These are phyloP conservation scores for Lachnellula occidentalis DNA, from an alignment of 2,329 filamentous ascomycete species.

Conservation along the genomic window DNA sequence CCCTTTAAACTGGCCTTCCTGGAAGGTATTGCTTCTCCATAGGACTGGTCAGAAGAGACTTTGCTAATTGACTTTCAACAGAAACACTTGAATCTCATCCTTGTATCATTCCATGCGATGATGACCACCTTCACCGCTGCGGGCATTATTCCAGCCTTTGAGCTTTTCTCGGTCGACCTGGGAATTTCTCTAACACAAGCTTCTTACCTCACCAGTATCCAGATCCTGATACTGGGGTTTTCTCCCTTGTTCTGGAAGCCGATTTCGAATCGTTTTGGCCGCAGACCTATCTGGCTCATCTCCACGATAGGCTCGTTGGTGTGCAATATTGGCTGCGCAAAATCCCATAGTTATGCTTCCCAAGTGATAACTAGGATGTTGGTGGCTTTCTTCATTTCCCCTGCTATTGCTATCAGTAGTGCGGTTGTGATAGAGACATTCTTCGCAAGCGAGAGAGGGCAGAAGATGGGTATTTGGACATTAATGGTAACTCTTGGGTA, in stretches of 20 bases:
- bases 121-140: conserved; percentile 49
- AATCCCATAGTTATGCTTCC: conserved; percentile 40
- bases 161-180: conserved; percentile 42
- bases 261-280: conserved; percentile 44
- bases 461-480: conserved; percentile 51
- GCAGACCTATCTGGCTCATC: conserved; percentile 46
- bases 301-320: conserved; percentile 40
- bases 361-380: conserved; percentile 44
- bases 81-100: conserved; percentile 44
- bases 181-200: conserved; percentile 38
- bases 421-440: conserved; percentile 51
- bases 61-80: conserved; percentile 13
- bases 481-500: conserved; percentile 21
- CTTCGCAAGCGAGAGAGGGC: conserved; percentile 46
- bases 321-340: conserved; percentile 47
- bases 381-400: conserved; percentile 47
- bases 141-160: conserved; percentile 45
- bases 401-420: conserved; percentile 48
- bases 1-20: conserved; percentile 48
- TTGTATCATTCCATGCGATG: conserved; percentile 47
- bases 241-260: conserved; percentile 49
- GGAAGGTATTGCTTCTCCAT: conserved; percentile 37
- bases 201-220: conserved; percentile 47
- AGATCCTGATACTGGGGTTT: conserved; percentile 45
- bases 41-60: background rate